A percentile compares a stretch with the other conserved stretches of the same genome.
Conservation (phyloP, 2,329 filamentous ascomycete species). For the Talaromyces sp. region DNA sequence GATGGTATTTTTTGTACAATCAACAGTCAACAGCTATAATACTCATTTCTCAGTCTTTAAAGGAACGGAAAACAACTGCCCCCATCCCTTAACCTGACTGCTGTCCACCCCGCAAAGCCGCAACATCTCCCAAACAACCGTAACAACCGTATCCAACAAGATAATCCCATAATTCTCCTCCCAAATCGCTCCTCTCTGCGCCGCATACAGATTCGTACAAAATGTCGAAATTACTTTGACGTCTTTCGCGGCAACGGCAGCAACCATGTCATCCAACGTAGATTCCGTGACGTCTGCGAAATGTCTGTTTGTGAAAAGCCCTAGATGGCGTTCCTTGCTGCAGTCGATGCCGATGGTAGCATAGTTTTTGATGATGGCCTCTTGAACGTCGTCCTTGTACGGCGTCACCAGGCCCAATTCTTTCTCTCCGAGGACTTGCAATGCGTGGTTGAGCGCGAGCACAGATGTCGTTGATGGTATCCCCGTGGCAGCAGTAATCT, state of each 20-base stretch:
- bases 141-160: slow-evolving; percentile 11
- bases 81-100: slow-evolving; percentile 11
- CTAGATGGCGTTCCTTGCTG: slow-evolving; percentile 11
- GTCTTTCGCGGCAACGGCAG: slow-evolving; percentile 1
- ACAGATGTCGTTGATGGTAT: slow-evolving; percentile 14
- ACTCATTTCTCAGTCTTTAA: not conserved
- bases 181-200: slow-evolving; percentile 6
- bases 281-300: slow-evolving; percentile 10
- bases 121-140: slow-evolving; percentile 16
- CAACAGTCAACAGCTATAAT: too few species aligned
- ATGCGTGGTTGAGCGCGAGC: slow-evolving; percentile 8
- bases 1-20: too few species aligned
- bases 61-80: not conserved
- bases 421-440: not conserved
- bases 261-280: slow-evolving; percentile 11
- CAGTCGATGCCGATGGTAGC: slow-evolving; percentile 11
- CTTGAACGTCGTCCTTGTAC: slow-evolving; percentile 12
- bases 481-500: slow-evolving; percentile 12
- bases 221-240: slow-evolving; percentile 11
- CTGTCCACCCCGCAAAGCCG: slow-evolving; percentile 9
- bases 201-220: slow-evolving; percentile 14
- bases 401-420: slow-evolving; percentile 13
- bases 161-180: slow-evolving; percentile 11
- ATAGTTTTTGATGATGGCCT: slow-evolving; percentile 11
- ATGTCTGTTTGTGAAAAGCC: slow-evolving; percentile 1